A percentile compares a stretch with the other conserved stretches of the same genome.
Evolutionary conservation across 202 grass and related monocot species (phyloP).

Genomic region (Alloteropsis angusta): DNA sequence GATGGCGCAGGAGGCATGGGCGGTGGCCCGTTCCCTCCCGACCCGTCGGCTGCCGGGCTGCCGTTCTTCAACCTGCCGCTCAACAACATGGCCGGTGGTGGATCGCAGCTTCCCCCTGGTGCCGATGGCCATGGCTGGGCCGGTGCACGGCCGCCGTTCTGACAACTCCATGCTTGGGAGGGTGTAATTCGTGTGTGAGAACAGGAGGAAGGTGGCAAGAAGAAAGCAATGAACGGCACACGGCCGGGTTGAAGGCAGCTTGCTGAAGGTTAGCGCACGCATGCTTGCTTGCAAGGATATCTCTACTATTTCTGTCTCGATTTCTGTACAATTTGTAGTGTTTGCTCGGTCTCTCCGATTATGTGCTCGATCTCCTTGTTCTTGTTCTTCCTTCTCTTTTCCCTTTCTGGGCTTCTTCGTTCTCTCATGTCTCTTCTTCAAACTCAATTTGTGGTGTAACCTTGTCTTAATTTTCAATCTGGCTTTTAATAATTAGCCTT

Average conservation of each 20-base stretch:
- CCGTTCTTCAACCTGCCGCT: slow-evolving; percentile 87
- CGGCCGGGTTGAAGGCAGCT: slow-evolving; percentile 6
- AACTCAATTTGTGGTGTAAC: slow-evolving; percentile 36
- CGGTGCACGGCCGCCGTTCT: slow-evolving; percentile 51
- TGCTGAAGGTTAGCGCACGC: slow-evolving; percentile 57
- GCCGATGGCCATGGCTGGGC: slow-evolving; percentile 57
- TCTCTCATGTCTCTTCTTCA: slow-evolving; percentile 15
- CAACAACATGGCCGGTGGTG: slow-evolving; percentile 47
- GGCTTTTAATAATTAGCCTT: slow-evolving; percentile 28
- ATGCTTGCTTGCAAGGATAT: slow-evolving; percentile 25
- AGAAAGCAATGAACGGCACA: slow-evolving; percentile 23
- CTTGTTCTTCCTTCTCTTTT: neutral
- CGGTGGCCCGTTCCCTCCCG: slow-evolving; percentile 34
- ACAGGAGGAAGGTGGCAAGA: slow-evolving; percentile 16
- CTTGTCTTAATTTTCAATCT: slow-evolving; percentile 36
- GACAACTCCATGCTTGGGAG: slow-evolving; percentile 6
- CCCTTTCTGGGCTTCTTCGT: neutral
- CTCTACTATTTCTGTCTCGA: slow-evolving; percentile 38
- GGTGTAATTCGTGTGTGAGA: slow-evolving; percentile 11
- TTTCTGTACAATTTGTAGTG: slow-evolving; percentile 51
- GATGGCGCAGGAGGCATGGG: slow-evolving; percentile 33
- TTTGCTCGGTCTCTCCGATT: slow-evolving; percentile 33
- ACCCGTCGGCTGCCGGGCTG: slow-evolving; percentile 59
- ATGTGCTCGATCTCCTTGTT: slow-evolving; percentile 9
- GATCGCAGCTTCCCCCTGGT: slow-evolving; percentile 48